These are phyloP conservation scores for Clohesyomyces aquaticus DNA, from an alignment of 495 filamentous ascomycete species.

Conservation along the genomic window DNA sequence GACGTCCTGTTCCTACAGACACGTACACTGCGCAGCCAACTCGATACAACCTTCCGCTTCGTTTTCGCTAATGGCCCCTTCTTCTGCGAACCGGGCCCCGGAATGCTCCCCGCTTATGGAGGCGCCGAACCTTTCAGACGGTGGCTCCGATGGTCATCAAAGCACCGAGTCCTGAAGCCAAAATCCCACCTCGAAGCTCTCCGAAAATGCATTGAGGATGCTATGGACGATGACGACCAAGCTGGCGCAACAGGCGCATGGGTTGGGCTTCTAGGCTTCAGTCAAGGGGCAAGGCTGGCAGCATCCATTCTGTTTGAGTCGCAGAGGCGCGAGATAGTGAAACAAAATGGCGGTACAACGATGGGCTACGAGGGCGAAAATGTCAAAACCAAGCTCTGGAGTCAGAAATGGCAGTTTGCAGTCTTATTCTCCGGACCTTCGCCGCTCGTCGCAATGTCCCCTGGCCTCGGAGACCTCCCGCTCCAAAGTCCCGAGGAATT, in stretches of 20 bases:
- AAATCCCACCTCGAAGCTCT: not conserved
- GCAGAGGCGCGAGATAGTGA: not conserved
- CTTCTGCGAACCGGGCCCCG: slow-evolving; percentile 3
- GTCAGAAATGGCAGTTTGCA: not conserved
- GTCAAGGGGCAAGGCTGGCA: slow-evolving; percentile 5
- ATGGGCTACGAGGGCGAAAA: not conserved
- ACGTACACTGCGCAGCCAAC: slow-evolving; percentile 1
- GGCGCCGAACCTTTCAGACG: slow-evolving; percentile 1
- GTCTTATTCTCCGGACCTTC: not conserved
- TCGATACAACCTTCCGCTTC: slow-evolving; percentile 4
- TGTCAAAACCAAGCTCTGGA: not conserved
- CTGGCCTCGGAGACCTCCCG: not conserved
- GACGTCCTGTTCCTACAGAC: not conserved
- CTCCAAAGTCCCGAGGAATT: not conserved
- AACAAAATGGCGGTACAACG: not conserved
- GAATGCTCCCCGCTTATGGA: not conserved
- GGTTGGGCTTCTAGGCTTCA: slow-evolving; percentile 9
- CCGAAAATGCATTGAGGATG: slow-evolving; percentile 6
- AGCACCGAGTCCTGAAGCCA: slow-evolving; percentile 4
- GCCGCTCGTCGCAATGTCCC: not conserved
- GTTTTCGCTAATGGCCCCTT: slow-evolving; percentile 6
- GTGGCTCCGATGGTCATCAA: slow-evolving; percentile 1
- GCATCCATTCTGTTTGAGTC: slow-evolving; percentile 1
- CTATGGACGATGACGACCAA: slow-evolving; percentile 1
- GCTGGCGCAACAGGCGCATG: slow-evolving; percentile 1